Base-by-base conservation (phyloP, 2,329 filamentous ascomycete species). In the Penicillium aurantiogriseum region DNA sequence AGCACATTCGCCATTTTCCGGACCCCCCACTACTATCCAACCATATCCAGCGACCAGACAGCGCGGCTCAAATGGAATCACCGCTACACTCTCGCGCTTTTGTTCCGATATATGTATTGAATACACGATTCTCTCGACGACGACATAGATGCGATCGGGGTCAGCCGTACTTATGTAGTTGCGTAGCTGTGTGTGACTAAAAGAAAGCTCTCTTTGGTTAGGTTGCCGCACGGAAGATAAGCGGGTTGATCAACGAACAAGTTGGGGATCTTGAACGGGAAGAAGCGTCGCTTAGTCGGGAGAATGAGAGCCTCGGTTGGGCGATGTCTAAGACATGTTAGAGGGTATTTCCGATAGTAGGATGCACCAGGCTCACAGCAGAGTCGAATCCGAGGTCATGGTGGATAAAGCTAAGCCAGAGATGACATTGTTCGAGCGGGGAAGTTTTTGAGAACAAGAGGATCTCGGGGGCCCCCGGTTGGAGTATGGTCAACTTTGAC, bases 1-100 rank as follows among this genome's bases (percentile, higher is more conserved):
- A 31, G 90, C 88, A 70, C 96, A 96, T 70, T 95, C 89, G 56
- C 94, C 94, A 63, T 86, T 85, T 67, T 96, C 89, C 58, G 83
- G 81, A 40, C 93, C 93, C 46, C 93, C 94, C 46, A 92, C 90
- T 67, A 91, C 96, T 38, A 97, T 83, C 88, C 91, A 97, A 51
- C 92, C 92, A 67, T 90, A 85, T 52, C 87, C 88, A 8, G 91
- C 89, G n/a, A 91, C 89, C 7, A 97, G 84, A 74, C 93, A 97
- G 76, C 90, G 85, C n/a, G 92, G 83, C 57, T 85, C 81, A 50
- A 87, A 94, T 64, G 81, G 86, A 64, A 92, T 80, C 31, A 86
- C 80, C 51, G 85, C 90, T 73, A 90, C 85, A 60, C 84, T 88
- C 76, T 88, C 90, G 77, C 85, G 87, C 80, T 87, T 89, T 72